Evolutionary conservation across 306 rosid species (phyloP), one percentile per base, ranked within the genome.

Genomic region (Rosa persica): DNA sequence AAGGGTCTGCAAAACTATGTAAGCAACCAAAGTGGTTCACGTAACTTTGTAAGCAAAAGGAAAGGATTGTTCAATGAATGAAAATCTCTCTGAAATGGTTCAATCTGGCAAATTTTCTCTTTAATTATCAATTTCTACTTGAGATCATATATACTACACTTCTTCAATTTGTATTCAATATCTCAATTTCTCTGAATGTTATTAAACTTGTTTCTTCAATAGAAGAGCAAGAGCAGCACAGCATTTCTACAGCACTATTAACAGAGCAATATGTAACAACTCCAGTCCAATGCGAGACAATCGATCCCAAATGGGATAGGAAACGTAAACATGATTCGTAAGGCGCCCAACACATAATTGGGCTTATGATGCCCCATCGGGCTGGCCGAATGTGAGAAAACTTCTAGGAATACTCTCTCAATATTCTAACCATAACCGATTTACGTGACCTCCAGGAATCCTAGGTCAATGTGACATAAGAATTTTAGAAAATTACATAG

Each of bases 11-110:
- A 75, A 2, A 3, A 75, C 71, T 19, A 10, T 9, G 43, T 74
- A 27, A 74, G 58, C 43, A 43, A 74, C 46, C 79, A 48, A 64
- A 62, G 48, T 76, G 66, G 51, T 68, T 76, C 25, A 48, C 27
- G 25, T 36, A 48, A 64, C 70, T 30, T 38, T 76, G 36, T n/a
- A 34, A 34, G 55, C 51, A 58, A 40, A 74, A 23, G 72, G 39
- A 66, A 17, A 47, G n/a, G 62, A 15, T 25, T 23, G 20, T 44
- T 75, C 43, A 60, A 60, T 75, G 58, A 75, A 60, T 23, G 78
- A 22, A 23, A 58, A 58, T 19, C 57, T 52, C 38, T 54, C 49
- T 73, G 16, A 51, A 15, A 48, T 16, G 16, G 15, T 48, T 47
- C 51, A 19, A 27, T 3, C 25, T 17, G 16, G 54, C 12, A 3